Evolutionary conservation across 1,284 basidiomycete species (phyloP), one percentile per base, ranked within the genome.

Genomic region (Tylopilus sp.): DNA sequence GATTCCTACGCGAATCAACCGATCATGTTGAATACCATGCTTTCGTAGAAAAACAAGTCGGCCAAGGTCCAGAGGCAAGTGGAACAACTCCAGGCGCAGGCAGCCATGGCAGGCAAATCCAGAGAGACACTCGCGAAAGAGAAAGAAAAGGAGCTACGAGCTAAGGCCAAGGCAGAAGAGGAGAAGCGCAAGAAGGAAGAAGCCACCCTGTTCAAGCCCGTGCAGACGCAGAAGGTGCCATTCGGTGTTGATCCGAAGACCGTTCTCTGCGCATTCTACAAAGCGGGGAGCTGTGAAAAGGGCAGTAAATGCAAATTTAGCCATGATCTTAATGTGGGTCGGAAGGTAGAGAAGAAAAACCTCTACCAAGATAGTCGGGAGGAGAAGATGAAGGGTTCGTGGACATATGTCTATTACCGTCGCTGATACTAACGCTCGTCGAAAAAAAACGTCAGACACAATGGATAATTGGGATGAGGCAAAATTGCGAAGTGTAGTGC

Each of bases 401-500:
- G 31, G 7, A 53, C 46, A 45, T 3, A 7, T 33, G 4, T 41
- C 17, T 53, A 30, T 36, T 53, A 21, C n/a, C 39, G 31, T 31
- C 14, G 4, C 11, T 17, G 28, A 30, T 46, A 34, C 48, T 56
- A 18, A 55, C 51, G 50, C 34, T 42, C 42, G 34, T 29, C 34
- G 37, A 33, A 26, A 54, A 12, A n/a, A 5, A 46, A 52, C n/a
- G 3, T 8, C 31, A 89, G 94, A 96, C 70, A 96, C 94, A 9
- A 99, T 99, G 95, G 94, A 97, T 61, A 86, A 78, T 60, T 99
- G 95, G 95, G 94, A 98, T 72, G 90, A 98, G 59, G 94, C 85
- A 59, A 98, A 95, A 71, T 75, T 99, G 45, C 78, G 84, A 44
- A 81, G 74, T 24, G 96, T 99, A 52, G 90, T 99, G 9, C 64